phyloP scores from a whole-genome alignment of 257 asterid genomes.

The Nicotiana otophora region DNA sequence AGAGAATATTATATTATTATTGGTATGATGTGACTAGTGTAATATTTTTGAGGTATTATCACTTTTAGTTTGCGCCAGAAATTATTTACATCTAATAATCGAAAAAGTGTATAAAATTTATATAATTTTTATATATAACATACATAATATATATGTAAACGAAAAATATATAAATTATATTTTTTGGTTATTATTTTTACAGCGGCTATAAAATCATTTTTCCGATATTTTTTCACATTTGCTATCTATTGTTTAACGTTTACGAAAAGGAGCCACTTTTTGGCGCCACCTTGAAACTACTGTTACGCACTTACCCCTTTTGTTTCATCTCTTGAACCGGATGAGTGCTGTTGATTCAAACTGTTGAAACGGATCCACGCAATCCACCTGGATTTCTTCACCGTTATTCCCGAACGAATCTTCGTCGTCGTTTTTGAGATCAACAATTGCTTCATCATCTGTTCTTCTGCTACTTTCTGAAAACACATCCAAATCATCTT shows the following conservation, averaged over 20 bases:
- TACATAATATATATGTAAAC: too few species aligned
- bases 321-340: constrained; percentile 17
- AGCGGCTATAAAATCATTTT: too few species aligned
- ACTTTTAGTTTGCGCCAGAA: accelerated
- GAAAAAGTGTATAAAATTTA: too few species aligned
- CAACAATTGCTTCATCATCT: constrained; percentile 4
- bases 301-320: not conserved
- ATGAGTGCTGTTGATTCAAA: constrained; percentile 19
- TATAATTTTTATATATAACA: too few species aligned
- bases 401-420: not conserved
- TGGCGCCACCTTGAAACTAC: not conserved
- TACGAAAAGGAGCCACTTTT: not conserved
- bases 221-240: too few species aligned
- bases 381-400: not conserved
- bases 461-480: not conserved
- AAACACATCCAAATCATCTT: not conserved
- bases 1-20: too few species aligned
- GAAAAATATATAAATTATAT: too few species aligned
- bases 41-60: too few species aligned
- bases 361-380: constrained; percentile 15
- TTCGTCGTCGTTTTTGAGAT: constrained; percentile 10
- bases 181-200: too few species aligned
- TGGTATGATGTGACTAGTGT: too few species aligned
- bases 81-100: accelerated
- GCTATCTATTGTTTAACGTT: too few species aligned